Conservation (phyloP, 495 filamentous ascomycete genomes). For the Cudoniella acicularis region DNA sequence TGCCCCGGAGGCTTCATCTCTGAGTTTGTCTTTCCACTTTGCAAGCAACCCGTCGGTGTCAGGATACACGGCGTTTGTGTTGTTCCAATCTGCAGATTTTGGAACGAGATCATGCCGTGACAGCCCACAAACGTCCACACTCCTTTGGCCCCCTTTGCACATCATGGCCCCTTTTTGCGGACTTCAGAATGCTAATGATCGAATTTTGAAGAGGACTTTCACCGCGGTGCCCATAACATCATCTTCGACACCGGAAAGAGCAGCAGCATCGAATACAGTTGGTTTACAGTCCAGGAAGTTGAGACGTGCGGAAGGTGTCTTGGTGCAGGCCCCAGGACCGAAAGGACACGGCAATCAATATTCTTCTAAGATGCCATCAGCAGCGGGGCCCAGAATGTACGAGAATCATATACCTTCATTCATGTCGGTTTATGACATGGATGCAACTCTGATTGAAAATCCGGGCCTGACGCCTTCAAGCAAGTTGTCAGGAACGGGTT, state of each 20-base stretch:
- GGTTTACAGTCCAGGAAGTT: conserved; percentile 4
- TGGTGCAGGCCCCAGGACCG: conserved; percentile 1
- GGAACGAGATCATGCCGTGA: conserved; percentile 3
- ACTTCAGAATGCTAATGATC: conserved; percentile 20
- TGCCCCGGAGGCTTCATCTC: conserved; percentile 8
- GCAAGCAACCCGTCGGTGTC: conserved; percentile 6
- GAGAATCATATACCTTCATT: conserved; percentile 69
- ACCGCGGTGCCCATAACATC: conserved; percentile 3
- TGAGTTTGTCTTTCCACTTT: neutral
- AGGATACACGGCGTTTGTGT: conserved; percentile 4
- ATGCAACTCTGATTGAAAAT: conserved; percentile 40
- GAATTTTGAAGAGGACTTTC: conserved; percentile 23
- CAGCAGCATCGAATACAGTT: conserved; percentile 1
- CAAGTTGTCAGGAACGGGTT: conserved; percentile 9
- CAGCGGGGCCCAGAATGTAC: conserved; percentile 46
- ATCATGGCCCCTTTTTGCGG: conserved; percentile 10
- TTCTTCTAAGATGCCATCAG: conserved; percentile 48
- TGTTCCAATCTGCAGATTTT: conserved; percentile 9
- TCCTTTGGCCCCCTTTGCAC: neutral
- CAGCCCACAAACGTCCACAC: neutral
- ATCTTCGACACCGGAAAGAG: conserved; percentile 7
- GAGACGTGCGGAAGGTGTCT: conserved; percentile 5
- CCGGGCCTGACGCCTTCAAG: conserved; percentile 5
- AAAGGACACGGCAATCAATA: neutral
- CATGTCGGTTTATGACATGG: conserved; percentile 65